These are phyloP conservation scores for Talaromyces pinophilus DNA, from an alignment of 2,329 filamentous ascomycete genomes.

Conservation along the genomic window DNA sequence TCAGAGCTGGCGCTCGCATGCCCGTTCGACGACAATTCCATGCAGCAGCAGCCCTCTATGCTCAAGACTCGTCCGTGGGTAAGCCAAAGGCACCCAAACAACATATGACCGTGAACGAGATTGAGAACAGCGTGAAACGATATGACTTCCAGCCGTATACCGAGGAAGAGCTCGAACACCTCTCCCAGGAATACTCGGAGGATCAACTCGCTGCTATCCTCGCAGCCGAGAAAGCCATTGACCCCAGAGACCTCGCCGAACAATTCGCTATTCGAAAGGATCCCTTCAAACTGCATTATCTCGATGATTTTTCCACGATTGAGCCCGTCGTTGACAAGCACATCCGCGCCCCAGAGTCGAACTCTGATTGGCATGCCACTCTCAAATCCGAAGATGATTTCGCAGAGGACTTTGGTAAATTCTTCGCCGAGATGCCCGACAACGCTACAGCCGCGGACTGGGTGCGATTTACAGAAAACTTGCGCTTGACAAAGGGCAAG, in stretches of 20 bases:
- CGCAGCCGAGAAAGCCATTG: constrained; percentile 75
- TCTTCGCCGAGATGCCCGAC: constrained; percentile 52
- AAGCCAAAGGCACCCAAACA: not conserved
- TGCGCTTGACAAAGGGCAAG: constrained; percentile 54
- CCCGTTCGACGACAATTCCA: constrained; percentile 53
- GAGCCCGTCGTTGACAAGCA: constrained; percentile 76
- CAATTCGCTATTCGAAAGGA: constrained; percentile 74
- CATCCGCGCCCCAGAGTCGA: constrained; percentile 53
- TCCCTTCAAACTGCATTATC: constrained; percentile 69
- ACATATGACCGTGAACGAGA: not conserved
- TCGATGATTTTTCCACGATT: constrained; percentile 79
- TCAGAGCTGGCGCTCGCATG: constrained; percentile 41
- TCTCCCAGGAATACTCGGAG: constrained; percentile 71
- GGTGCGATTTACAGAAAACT: constrained; percentile 47
- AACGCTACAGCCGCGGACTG: constrained; percentile 50
- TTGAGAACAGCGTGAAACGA: constrained; percentile 33
- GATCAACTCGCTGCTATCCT: constrained; percentile 80
- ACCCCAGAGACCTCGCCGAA: constrained; percentile 69
- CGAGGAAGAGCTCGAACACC: constrained; percentile 61
- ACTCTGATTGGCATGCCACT: constrained; percentile 58
- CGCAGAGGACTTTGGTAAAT: constrained; percentile 56
- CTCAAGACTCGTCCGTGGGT: constrained; percentile 43
- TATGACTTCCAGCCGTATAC: constrained; percentile 61
- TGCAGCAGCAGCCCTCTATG: constrained; percentile 42
- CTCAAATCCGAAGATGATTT: constrained; percentile 66